These are phyloP conservation scores for Mycena latifolia DNA, from an alignment of 768 basidiomycete genomes.

Conservation along the genomic window DNA sequence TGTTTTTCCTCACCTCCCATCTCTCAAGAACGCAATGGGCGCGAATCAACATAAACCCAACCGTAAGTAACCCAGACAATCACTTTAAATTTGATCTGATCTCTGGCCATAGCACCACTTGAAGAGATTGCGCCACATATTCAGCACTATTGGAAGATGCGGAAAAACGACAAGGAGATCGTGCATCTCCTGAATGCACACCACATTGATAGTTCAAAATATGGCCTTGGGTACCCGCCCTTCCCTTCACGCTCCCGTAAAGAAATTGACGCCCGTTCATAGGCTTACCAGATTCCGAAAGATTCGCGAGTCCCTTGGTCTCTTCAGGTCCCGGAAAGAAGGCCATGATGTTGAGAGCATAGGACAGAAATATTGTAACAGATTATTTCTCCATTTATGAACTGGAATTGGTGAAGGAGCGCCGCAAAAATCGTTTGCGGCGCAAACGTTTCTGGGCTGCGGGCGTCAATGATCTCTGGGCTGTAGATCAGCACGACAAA, in stretches of 20 bases:
- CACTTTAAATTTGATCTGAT: too few species aligned
- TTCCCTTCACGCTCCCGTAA: not conserved
- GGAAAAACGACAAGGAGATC: not conserved
- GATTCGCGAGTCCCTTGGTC: not conserved
- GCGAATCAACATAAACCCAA: too few species aligned
- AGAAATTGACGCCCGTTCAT: not conserved
- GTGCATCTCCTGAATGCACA: not conserved
- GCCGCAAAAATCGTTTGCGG: constrained; percentile 38
- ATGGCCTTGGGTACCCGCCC: not conserved
- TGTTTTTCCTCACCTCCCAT: too few species aligned
- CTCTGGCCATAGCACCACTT: not conserved
- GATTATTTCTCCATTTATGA: constrained; percentile 20
- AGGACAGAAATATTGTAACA: not conserved
- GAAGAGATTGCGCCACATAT: constrained; percentile 2
- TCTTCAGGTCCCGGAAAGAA: not conserved
- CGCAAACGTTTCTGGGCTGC: constrained; percentile 51
- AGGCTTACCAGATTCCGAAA: not conserved
- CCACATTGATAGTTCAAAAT: not conserved
- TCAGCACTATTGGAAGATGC: not conserved
- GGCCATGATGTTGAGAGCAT: too few species aligned
- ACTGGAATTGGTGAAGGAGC: constrained; percentile 36
- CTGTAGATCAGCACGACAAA: constrained; percentile 59
- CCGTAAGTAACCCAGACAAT: too few species aligned
- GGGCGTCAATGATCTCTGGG: constrained; percentile 53
- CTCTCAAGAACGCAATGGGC: too few species aligned